A percentile compares a stretch with the other conserved stretches of the same genome.
These are phyloP conservation scores for Hymenoscyphus scutula DNA, from an alignment of 2,329 filamentous ascomycete species.

Conservation along the genomic window DNA sequence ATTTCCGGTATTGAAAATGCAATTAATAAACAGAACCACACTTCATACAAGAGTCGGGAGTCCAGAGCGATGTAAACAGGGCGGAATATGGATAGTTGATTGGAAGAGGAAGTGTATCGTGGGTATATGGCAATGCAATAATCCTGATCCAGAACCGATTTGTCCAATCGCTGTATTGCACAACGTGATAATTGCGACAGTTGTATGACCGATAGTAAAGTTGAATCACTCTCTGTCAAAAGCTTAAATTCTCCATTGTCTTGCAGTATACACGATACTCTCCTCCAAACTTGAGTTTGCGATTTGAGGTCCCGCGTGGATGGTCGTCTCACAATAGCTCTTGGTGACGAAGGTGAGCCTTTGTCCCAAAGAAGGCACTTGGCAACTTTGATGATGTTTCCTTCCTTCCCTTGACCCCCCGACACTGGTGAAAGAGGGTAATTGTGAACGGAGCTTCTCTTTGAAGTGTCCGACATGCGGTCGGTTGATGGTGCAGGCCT, in stretches of 20 bases:
- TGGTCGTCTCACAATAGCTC: conserved; percentile 49
- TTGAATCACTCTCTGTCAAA: conserved; percentile 79
- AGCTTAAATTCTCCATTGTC: conserved; percentile 95
- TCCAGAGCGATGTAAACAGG: conserved; percentile 89
- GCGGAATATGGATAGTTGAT: conserved; percentile 72
- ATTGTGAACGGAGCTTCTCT: conserved; percentile 42
- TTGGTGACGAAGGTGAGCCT: conserved; percentile 52
- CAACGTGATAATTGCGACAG: conserved; percentile 85
- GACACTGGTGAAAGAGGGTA: conserved; percentile 42
- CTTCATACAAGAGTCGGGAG: conserved; percentile 86
- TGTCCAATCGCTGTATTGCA: conserved; percentile 85
- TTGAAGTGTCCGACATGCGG: conserved; percentile 27
- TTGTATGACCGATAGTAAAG: conserved; percentile 78
- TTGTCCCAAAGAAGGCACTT: conserved; percentile 92
- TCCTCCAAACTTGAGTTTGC: conserved; percentile 66
- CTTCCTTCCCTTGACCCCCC: conserved; percentile 67
- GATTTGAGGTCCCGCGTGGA: conserved; percentile 57
- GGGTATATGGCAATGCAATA: conserved; percentile 95
- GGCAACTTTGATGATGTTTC: conserved; percentile 91
- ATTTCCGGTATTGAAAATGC: conserved; percentile 91
- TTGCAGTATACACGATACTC: conserved; percentile 87
- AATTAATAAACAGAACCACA: conserved; percentile 90
- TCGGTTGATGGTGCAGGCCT: conserved; percentile 23
- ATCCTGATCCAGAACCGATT: conserved; percentile 86
- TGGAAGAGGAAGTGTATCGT: conserved; percentile 76